Evolutionary conservation across 75 land plant genomes (phyloP), one percentile per base, ranked within the genome.

Genomic region (Sequoiadendron giganteum): DNA sequence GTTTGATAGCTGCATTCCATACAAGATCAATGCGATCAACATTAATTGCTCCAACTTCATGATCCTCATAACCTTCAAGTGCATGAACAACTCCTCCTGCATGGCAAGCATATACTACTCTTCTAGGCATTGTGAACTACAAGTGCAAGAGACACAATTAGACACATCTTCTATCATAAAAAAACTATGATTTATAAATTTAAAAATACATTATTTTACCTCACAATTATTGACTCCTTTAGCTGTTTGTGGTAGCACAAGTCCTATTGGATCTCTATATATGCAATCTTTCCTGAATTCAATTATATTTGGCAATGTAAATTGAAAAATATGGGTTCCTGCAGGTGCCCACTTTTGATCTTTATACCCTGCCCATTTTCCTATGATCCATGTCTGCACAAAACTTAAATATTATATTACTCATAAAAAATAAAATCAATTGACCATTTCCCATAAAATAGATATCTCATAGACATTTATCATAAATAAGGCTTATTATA

Each of bases 281-380:
- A 87, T 90, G 85, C 91, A 90, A 85, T 92, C 93, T 1, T 76
- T 84, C 30, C 93, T 73, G 85, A 88, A 65, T 52, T 88, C 87
- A 19, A 72, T 61, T 21, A 92, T 80, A 40, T 87, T 85, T 8
- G 93, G 92, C 39, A 92, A 73, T 5, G 91, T 92, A n/a, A 92
- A 92, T 65, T 92, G 93, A 86, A 88, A 89, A 85, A 92, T 88
- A 28, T 85, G 85, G 10, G 93, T 92, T 19, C 93, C 93, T 1
- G 88, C 32, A n/a, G 93, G 93, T 16, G 93, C 93, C 87, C 92
- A 90, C 52, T 70, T 86, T 86, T 92, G 93, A 21, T 91, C 92
- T 16, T 43, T 86, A 47, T 88, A 85, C 3, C 88, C 85, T n/a
- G 91, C 89, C 92, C 91, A 92, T 79, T 92, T 92, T 21, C 93